Conservation (phyloP, 768 basidiomycete genomes). For the Multifurca ochricompacta region DNA sequence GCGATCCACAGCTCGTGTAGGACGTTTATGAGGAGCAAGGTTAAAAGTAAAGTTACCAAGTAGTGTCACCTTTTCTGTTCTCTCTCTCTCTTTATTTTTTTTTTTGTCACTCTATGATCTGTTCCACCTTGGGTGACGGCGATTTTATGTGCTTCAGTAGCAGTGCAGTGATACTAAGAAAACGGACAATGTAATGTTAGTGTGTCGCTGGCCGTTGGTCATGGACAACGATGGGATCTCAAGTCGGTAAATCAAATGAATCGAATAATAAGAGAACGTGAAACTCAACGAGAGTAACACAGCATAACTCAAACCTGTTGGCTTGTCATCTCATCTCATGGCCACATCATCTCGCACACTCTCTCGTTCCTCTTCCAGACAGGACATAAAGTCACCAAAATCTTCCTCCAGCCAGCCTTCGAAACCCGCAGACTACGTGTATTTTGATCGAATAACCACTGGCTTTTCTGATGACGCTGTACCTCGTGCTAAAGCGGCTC, state of each 20-base stretch:
- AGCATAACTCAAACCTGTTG: too few species aligned
- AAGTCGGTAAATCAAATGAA: too few species aligned
- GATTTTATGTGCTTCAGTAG: too few species aligned
- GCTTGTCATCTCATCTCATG: conserved; percentile 4
- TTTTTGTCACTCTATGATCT: too few species aligned
- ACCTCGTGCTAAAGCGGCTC: conserved; percentile 82
- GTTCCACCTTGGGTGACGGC: too few species aligned
- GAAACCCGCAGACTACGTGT: conserved; percentile 74
- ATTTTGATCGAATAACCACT: conserved; percentile 75
- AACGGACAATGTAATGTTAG: too few species aligned
- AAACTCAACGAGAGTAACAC: neutral
- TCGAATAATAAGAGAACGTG: too few species aligned
- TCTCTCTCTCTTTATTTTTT: neutral
- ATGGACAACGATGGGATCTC: too few species aligned
- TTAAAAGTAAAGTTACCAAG: neutral
- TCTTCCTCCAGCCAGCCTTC: conserved; percentile 23
- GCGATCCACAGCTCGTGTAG: conserved; percentile 8
- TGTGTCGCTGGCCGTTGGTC: too few species aligned
- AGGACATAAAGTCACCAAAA: conserved; percentile 15
- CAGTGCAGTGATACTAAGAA: too few species aligned
- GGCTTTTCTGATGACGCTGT: conserved; percentile 76
- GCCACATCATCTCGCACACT: conserved; percentile 12
- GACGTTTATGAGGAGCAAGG: conserved; percentile 7
- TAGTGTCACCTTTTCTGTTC: neutral
- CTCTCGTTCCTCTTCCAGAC: conserved; percentile 20